phyloP scores from a whole-genome alignment of 2,329 filamentous ascomycete species.

The Rutstroemia sydowiana region DNA sequence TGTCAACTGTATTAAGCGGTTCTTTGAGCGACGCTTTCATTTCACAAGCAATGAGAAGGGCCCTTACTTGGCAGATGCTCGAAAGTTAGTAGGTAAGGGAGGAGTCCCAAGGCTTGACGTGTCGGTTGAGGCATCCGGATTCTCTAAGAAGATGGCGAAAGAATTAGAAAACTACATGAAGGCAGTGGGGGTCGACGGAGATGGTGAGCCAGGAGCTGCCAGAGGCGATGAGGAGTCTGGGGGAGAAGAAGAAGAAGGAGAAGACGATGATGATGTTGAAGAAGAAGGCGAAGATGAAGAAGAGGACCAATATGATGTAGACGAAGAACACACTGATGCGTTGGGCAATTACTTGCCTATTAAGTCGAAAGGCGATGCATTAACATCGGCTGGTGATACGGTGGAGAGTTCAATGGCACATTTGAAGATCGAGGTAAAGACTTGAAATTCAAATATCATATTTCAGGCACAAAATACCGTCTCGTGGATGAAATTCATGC shows the following conservation, averaged over 20 bases:
- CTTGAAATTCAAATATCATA: constrained; percentile 18
- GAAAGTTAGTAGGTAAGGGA: constrained; percentile 61
- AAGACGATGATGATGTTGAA: constrained; percentile 30
- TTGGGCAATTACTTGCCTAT: not conserved
- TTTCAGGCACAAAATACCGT: not conserved
- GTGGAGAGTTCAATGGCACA: constrained; percentile 15
- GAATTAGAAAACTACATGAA: constrained; percentile 89
- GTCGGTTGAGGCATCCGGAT: constrained; percentile 84
- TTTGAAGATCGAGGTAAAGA: constrained; percentile 26
- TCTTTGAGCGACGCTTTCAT: constrained; percentile 82
- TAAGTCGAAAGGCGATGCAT: not conserved
- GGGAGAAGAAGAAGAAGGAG: constrained; percentile 29
- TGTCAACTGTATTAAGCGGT: constrained; percentile 89
- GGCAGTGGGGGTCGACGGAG: constrained; percentile 50
- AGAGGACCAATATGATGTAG: constrained; percentile 10
- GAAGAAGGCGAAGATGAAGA: constrained; percentile 28
- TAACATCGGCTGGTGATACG: constrained; percentile 1
- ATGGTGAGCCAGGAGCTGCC: constrained; percentile 29
- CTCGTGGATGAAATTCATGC: too few relatives aligned
- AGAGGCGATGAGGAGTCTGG: constrained; percentile 33
- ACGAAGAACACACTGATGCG: not conserved
- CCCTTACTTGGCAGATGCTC: constrained; percentile 78
- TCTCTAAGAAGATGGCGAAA: constrained; percentile 94
- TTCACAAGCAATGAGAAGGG: constrained; percentile 77
- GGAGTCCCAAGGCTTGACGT: constrained; percentile 70